Evolutionary conservation across 305 asterid species (phyloP), one percentile per base, ranked within the genome.

Genomic region (Euphrasia arctica): DNA sequence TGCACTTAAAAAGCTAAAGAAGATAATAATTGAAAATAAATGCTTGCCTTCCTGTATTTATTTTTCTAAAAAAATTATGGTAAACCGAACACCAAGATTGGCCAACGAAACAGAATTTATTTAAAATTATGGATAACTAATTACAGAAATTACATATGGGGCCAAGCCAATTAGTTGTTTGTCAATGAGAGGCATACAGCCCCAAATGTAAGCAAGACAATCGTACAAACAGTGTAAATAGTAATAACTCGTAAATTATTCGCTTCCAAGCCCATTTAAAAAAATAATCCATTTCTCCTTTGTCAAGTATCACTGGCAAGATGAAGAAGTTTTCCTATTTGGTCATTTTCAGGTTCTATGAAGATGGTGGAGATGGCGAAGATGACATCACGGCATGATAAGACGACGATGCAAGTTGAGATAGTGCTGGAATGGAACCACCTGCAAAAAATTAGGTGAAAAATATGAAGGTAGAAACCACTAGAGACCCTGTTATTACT

Each of bases 401-500:
- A 50, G 97, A 87, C 62, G 97, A 87, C 61, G 95, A 87, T 68
- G 86, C 90, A 67, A 90, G 86, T 79, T 87, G 97, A 52, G 94
- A 79, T 31, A 82, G 68, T 22, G 95, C 95, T 54, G 94, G 94
- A 82, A 87, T 70, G 29, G 94, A 81, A 64, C 97, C 97, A 82
- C 97, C 97, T 90, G 73, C 70, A 74, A 48, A 55, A 55, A 63
- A 68, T 67, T 18, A 74, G 60, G 73, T 9, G 59, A 36, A 39
- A 27, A 29, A 34, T 59, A 52, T 49, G 18, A 48, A 32, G 60
- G 54, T 42, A 43, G 60, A 29, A 41, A 58, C 14, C 32, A 60
- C 62, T 64, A 15, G 60, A 32, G 41, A 62, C 42, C 11, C 66
- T 64, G 22, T 13, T 69, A 27, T 6, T 29, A 31, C 13, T 4